Evolutionary conservation across 192 early-diverging fungal genomes (phyloP), one percentile per base, ranked within the genome.

Genomic region (Spizellomyces sp.): DNA sequence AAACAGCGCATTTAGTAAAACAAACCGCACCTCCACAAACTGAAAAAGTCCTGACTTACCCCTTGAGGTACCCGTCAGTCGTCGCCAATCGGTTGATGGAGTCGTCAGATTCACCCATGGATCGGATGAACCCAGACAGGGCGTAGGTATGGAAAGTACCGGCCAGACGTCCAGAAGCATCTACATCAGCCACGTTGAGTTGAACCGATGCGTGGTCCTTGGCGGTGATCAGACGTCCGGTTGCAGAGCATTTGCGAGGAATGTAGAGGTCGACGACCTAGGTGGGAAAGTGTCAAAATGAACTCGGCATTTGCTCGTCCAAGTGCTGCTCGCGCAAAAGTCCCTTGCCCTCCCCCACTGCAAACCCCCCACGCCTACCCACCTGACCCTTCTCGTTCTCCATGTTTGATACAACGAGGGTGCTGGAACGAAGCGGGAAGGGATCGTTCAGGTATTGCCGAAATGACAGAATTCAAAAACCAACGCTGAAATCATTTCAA

Each of bases 131-230:
- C 70, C 97, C 98, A 75, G 87, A 92, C 78, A 99, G 86, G 58
- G 93, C 94, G 82, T 91, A 95, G 84, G 91, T 92, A 81, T 91
- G 85, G 88, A 80, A 88, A 75, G 83, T 76, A 64, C 90, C 91
- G 61, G 84, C 89, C 76, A 85, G 76, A 70, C 83, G 85, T 69
- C 95, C 95, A 59, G 84, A 86, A 64, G 88, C 93, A 77, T 98
- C 90, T 65, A 98, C 95, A 70, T 94, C 93, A 67, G 84, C 95
- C 77, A 98, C 82, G 91, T 95, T 98, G 89, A 99, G 89, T 85
- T 98, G 97, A 84, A 99, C 92, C 43, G 95, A 90, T 59, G 96
- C 91, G 88, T 99, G 97, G 86, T 99, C 97, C 90, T 98, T 97
- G 86, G 97, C 91, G 75, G 86, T 90, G 81, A 99, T 97, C 66